Evolutionary conservation across 305 asterid genomes (phyloP).

Genomic region (Solanum chacoense): DNA sequence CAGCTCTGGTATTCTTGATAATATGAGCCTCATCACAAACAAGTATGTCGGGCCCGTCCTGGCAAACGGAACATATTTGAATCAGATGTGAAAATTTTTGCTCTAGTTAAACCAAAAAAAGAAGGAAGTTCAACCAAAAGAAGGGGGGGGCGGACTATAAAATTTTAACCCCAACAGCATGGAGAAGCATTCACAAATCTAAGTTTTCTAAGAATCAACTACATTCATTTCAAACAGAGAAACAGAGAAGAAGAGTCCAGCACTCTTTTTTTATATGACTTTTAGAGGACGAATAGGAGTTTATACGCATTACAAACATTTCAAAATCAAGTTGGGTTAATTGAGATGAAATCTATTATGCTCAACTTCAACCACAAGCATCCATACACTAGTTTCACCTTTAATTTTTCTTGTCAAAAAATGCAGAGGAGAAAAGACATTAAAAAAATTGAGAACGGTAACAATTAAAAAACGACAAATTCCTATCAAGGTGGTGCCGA

Average conservation of each 20-base stretch:
- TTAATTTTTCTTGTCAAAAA: background rate
- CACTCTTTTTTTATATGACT: background rate
- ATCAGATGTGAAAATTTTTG: background rate
- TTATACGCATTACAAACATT: background rate
- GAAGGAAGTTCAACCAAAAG: background rate
- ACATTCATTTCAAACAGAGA: background rate
- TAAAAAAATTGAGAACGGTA: background rate
- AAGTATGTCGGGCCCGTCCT: constrained; percentile 97
- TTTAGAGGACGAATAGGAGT: background rate
- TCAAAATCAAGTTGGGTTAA: background rate
- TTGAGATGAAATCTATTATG: background rate
- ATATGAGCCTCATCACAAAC: constrained; percentile 98
- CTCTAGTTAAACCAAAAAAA: background rate
- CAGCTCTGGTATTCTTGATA: constrained; percentile 94
- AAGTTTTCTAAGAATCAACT: background rate
- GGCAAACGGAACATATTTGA: constrained; percentile 1
- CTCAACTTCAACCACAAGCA: background rate
- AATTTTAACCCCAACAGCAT: background rate
- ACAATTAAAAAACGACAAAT: background rate
- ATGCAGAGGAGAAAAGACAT: background rate
- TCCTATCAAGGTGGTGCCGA: background rate
- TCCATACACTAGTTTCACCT: background rate
- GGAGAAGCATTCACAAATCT: background rate
- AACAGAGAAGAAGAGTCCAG: background rate
- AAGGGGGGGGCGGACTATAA: background rate